These are phyloP conservation scores for Phytophthora tubulina DNA, from an alignment of 352 stramenopile species.

Conservation along the genomic window DNA sequence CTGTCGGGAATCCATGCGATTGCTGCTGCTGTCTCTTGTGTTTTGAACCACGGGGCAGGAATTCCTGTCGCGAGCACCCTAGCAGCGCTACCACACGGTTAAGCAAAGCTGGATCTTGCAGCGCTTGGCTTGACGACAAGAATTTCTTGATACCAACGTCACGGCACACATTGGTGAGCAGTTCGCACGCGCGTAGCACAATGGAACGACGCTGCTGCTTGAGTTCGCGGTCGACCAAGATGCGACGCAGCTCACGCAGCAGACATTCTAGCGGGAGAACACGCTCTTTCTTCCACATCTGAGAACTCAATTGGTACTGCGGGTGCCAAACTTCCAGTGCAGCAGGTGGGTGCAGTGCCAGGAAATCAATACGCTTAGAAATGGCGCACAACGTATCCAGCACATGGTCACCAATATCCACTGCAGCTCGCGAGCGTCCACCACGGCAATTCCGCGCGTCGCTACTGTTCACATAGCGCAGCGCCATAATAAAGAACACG, in stretches of 20 bases:
- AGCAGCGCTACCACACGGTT: conserved; percentile 63
- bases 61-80: conserved; percentile 64
- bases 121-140: conserved; percentile 53
- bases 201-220: conserved; percentile 60
- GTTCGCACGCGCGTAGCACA: conserved; percentile 67
- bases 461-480: conserved; percentile 54
- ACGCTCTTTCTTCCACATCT: conserved; percentile 72
- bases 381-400: conserved; percentile 81
- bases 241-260: conserved; percentile 57
- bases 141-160: conserved; percentile 57
- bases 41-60: conserved; percentile 40
- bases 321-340: conserved; percentile 69
- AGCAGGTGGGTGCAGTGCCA: conserved; percentile 62
- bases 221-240: conserved; percentile 48
- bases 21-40: conserved; percentile 32
- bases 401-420: conserved; percentile 75
- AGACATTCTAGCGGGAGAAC: conserved; percentile 72
- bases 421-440: conserved; percentile 35
- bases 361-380: conserved; percentile 77
- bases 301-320: conserved; percentile 64
- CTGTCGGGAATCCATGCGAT: conserved; percentile 39
- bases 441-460: conserved; percentile 31
- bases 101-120: conserved; percentile 59
- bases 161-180: conserved; percentile 69
- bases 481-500: conserved; percentile 67